These are phyloP conservation scores for Auricularia sp. DNA, from an alignment of 768 basidiomycete species.

Conservation along the genomic window DNA sequence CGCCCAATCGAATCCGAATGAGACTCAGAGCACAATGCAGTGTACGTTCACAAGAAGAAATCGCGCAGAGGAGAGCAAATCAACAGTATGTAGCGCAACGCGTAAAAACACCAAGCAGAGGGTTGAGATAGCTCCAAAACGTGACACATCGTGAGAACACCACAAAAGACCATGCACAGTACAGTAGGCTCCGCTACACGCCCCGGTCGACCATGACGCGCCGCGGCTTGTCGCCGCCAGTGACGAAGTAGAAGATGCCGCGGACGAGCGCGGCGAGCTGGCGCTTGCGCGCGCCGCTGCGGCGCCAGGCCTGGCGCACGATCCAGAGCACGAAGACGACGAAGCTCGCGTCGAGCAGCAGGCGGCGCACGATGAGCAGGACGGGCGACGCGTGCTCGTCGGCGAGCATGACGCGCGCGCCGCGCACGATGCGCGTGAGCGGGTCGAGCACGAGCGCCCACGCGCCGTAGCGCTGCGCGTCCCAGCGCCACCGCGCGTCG, in stretches of 20 bases:
- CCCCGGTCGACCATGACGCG: constrained; percentile 40
- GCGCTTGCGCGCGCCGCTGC: constrained; percentile 55
- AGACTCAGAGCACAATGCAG: no score
- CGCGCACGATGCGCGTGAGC: constrained; percentile 17
- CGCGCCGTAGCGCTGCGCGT: constrained; percentile 73
- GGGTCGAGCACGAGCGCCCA: constrained; percentile 70
- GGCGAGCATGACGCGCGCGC: constrained; percentile 25
- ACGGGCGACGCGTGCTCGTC: constrained; percentile 49
- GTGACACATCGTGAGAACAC: not conserved
- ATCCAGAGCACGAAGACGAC: constrained; percentile 53
- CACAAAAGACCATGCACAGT: not conserved
- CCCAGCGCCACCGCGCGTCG: constrained; percentile 34
- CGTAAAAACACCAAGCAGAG: no score
- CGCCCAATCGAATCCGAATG: not conserved
- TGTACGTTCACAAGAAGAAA: no score
- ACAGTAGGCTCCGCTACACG: not conserved
- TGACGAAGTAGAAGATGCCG: constrained; percentile 19
- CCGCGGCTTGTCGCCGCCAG: constrained; percentile 41
- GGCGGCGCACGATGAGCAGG: constrained; percentile 55
- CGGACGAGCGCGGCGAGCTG: not conserved
- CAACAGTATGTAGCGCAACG: no score
- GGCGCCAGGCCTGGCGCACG: constrained; percentile 51
- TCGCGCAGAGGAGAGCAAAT: no score
- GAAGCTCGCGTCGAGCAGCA: constrained; percentile 74
- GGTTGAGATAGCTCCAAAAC: not conserved